These are phyloP conservation scores for Blastomyces percursus DNA, from an alignment of 2,329 filamentous ascomycete species.

Conservation along the genomic window DNA sequence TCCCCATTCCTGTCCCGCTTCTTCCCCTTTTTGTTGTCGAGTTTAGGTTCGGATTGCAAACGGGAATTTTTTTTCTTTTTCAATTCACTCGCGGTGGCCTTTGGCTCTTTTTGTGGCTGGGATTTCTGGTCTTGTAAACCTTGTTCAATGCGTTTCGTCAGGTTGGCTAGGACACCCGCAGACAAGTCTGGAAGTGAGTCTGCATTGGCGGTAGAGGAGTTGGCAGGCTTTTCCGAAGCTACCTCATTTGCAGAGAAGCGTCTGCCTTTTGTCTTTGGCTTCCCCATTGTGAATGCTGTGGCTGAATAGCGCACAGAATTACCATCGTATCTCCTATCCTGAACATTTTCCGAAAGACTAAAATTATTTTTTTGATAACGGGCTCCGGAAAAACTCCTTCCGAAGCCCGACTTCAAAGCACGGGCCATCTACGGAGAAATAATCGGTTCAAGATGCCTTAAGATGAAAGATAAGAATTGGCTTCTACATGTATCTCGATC, in stretches of 20 bases:
- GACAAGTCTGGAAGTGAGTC: constrained; percentile 26
- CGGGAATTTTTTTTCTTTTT: constrained; percentile 20
- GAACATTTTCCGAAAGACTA: neutral
- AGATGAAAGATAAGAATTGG: neutral
- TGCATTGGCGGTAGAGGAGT: constrained; percentile 15
- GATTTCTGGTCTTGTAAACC: constrained; percentile 28
- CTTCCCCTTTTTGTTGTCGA: constrained; percentile 21
- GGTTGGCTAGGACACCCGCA: constrained; percentile 30
- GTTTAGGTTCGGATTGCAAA: constrained; percentile 22
- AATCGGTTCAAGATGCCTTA: too few species aligned
- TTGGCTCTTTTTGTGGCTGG: constrained; percentile 17
- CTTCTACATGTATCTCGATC: neutral
- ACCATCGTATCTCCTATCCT: neutral
- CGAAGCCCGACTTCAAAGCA: neutral
- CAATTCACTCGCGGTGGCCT: constrained; percentile 7
- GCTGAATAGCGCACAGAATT: constrained; percentile 9
- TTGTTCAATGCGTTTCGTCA: constrained; percentile 34
- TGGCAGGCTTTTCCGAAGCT: constrained; percentile 12
- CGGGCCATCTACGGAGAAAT: neutral
- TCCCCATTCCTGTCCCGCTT: constrained; percentile 39
- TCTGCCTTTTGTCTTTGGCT: constrained; percentile 26
- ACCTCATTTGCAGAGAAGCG: constrained; percentile 21
- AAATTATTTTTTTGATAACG: constrained; percentile 4
- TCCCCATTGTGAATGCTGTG: constrained; percentile 25
- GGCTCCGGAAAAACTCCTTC: constrained; percentile 7